Base-by-base conservation (phyloP, 768 basidiomycete species). In the Podaxis rugospora region DNA sequence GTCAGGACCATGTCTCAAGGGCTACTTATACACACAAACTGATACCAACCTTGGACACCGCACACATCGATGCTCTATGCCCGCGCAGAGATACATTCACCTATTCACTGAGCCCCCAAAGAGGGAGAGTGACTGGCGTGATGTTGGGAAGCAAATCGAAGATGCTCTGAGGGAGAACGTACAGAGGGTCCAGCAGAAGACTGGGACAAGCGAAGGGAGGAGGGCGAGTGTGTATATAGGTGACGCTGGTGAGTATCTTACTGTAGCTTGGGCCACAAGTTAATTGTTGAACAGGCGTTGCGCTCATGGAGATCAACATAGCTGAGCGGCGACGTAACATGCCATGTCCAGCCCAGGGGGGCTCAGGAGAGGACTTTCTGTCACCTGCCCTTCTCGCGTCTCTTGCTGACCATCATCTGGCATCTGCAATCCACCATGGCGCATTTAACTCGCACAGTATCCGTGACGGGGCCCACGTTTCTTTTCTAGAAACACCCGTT, bases 401-500 rank as follows among this genome's bases (percentile, higher is more conserved):
- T 7, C 42, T 54, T 0, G 69, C 65, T 39, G 70, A 70, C 60
- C 66, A 60, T 35, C 64, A 66, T 51, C 64, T 73, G 7, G 65
- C 63, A 11, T 54, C 59, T 0, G 66, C 65, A 10, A 52, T 73
- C 27, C 63, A 63, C 32, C 62, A 66, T 18, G 63, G 63, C 28
- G 58, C 62, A 1, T 60, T 67, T 46, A 56, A 46, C 21, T 36
- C 53, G 14, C 40, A 21, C 9, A 35, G 25, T 7, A 61, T 67
- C 23, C 66, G 53, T 14, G 63, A 68, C 47, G 55, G 51, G 0
- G 55, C 55, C 2, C 63, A 64, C 44, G 40, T 57, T 21, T 76
- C 78, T 2, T 81, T 80, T 63, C 67, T 80, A 40, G 80, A 78
- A 61, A 79, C 77, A 6, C 68, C 66, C 10, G 62, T 78, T 28